Percentiles rank a stretch among this genome's conserved stretches.
phyloP scores from a whole-genome alignment of 2,329 filamentous ascomycete genomes.

The Lasiodiplodia gonubiensis region DNA sequence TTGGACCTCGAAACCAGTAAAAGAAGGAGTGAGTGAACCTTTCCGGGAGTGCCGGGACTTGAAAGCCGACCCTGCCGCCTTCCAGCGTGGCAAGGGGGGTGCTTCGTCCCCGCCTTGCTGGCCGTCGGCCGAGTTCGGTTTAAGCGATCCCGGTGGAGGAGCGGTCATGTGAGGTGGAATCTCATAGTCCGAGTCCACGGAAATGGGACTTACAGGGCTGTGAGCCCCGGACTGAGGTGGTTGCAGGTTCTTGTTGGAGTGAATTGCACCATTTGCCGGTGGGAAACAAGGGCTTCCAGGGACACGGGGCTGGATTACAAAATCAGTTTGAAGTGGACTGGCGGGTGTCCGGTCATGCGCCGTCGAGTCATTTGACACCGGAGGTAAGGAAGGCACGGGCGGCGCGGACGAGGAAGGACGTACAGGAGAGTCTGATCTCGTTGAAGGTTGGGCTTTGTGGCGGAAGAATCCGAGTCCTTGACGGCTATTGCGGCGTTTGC shows the following conservation, averaged over 20 bases:
- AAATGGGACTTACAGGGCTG: constrained; percentile 17
- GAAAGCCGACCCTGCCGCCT: constrained; percentile 12
- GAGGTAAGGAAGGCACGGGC: constrained; percentile 15
- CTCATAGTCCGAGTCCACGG: constrained; percentile 21
- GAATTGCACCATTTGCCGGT: constrained; percentile 15
- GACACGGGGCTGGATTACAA: constrained; percentile 25
- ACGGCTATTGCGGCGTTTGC: constrained; percentile 28
- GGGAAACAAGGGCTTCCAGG: constrained; percentile 22
- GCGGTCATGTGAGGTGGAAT: neutral
- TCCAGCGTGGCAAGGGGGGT: constrained; percentile 19
- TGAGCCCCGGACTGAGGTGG: constrained; percentile 22
- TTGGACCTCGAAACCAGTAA: constrained; percentile 13
- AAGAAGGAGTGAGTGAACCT: constrained; percentile 26
- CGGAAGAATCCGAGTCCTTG: constrained; percentile 25
- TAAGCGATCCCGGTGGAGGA: constrained; percentile 6
- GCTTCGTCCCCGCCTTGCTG: constrained; percentile 6
- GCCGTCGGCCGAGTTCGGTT: constrained; percentile 16
- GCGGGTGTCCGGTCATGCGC: neutral
- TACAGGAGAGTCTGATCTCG: constrained; percentile 29
- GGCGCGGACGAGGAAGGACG: constrained; percentile 26
- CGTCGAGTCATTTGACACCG: constrained; percentile 1
- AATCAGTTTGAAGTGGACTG: constrained; percentile 26
- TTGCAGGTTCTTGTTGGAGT: constrained; percentile 12
- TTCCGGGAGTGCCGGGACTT: constrained; percentile 20
- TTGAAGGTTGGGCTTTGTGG: constrained; percentile 12